Percentiles rank a stretch among this genome's conserved stretches.
phyloP scores from a whole-genome alignment of 371 early-diverging fungal genomes.

The Vairimorpha ceranae region DNA sequence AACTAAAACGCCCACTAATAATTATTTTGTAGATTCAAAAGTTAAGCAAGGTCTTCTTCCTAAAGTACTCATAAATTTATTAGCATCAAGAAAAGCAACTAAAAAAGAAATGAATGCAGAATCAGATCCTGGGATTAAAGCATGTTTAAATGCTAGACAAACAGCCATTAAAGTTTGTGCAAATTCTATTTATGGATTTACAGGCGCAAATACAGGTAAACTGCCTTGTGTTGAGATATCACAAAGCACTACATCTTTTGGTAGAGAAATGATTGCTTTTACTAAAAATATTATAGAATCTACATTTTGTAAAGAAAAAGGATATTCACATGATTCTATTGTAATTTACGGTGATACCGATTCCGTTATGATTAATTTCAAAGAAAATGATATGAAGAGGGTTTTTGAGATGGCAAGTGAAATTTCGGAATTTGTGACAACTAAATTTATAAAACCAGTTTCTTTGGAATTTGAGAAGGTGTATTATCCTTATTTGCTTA shows the following conservation, averaged over 20 bases:
- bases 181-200: slow-evolving; percentile 98
- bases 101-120: slow-evolving; percentile 74
- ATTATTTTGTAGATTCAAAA: slow-evolving; percentile 71
- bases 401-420: slow-evolving; percentile 55
- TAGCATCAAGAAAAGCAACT: slow-evolving; percentile 86
- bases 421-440: slow-evolving; percentile 73
- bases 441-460: slow-evolving; percentile 81
- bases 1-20: slow-evolving; percentile 63
- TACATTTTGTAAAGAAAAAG: slow-evolving; percentile 72
- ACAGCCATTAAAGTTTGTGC: slow-evolving; percentile 93
- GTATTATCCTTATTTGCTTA: slow-evolving; percentile 89
- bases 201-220: slow-evolving; percentile 90
- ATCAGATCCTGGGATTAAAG: slow-evolving; percentile 78
- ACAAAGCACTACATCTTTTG: slow-evolving; percentile 92
- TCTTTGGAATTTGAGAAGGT: slow-evolving; percentile 98
- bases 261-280: slow-evolving; percentile 88
- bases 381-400: slow-evolving; percentile 64
- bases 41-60: slow-evolving; percentile 82
- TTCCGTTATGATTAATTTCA: slow-evolving; percentile 98
- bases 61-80: slow-evolving; percentile 77
- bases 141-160: slow-evolving; percentile 90
- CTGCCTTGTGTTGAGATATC: slow-evolving; percentile 94
- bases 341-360: slow-evolving; percentile 99
- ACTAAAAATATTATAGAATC: slow-evolving; percentile 81
- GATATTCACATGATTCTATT: slow-evolving; percentile 74